Evolutionary conservation across 1,139 yeast species (phyloP), one percentile per base, ranked within the genome.

Genomic region (Arxiozyma telluris): DNA sequence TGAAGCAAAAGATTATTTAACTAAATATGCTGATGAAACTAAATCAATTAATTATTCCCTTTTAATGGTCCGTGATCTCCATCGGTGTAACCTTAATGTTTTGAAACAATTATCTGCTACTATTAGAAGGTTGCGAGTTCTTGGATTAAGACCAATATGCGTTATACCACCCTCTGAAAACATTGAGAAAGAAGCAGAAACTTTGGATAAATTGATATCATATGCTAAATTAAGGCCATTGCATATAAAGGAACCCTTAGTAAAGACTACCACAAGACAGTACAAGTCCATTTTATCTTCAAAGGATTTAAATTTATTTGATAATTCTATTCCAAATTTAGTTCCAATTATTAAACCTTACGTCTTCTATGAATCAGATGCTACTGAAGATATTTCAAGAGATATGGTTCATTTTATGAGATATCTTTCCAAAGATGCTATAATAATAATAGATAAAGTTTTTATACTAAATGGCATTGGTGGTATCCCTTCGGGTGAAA

Each of bases 401-500:
- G 61, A 64, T 52, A 20, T 59, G 1, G 57, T 59, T 4, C 50
- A 53, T 22, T 61, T 61, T 20, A 57, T 72, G 50, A 56, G 57
- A 1, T 43, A 60, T 18, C 51, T 68, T 1, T 59, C 64, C 44
- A 43, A 57, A 2, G 54, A 55, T 34, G 64, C 73, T 44, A 59
- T 76, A n/a, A 68, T 81, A 12, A 74, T 84, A 0, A 78, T 93
- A 39, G 98, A 93, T 59, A 93, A 93, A 61, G 71, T 93, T 38
- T 81, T 93, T 9, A 81, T 85, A 59, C 73, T 93, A 38, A 97
- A 90, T 61, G 81, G 83, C 0, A 68, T 79, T 17, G 98, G 98
- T 1, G 98, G 98, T 0, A 84, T 89, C 12, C 98, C 98, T 0
- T 85, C 95, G 0, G 75, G 83, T 41, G 96, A 90, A 65, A 75